Base-by-base conservation (phyloP, 306 rosid genomes). In the Dalbergia cultrata region DNA sequence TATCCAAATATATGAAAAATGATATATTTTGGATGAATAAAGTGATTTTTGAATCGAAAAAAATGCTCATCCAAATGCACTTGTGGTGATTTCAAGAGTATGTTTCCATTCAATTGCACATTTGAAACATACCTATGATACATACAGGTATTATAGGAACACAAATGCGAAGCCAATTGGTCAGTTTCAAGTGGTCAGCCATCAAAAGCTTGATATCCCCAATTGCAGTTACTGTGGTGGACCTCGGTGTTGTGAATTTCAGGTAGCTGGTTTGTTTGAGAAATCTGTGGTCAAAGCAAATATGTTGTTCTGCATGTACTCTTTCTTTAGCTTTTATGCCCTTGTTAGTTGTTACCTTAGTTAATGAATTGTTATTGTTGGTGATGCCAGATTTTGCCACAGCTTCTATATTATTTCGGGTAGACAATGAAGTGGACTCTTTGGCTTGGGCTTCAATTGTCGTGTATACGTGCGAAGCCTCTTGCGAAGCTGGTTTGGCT, bases 371-470 rank as follows among this genome's bases (percentile, higher is more conserved):
- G 63, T 90, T 47, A 67, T 60, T 72, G 33, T 58, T 45, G 50
- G 88, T 57, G 67, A 67, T 49, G 31, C 58, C 86, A 92, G 97
- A 82, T 92, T 54, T 77, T 91, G 86, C 97, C 96, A 43, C 98
- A 92, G 82, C 75, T 90, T 82, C 90, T 87, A 16, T 91, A 85
- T 76, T 87, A 84, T 83, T 90, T 89, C 0, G 85, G 9, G 87
- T 92, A 37, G 89, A 84, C 82, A 85, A 90, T 43, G 93, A 89
- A 1, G 65, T 7, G 13, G 88, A 83, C 66, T 92, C 93, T 58
- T 83, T 93, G 59, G 95, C 89, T 68, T 93, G 95, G 95, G 91
- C 91, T 1, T 85, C 94, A 5, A 74, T 92, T 58, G 93, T 81
- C 5, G 92, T 81, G 64, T 89, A 89, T 74, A 35, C 93, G 5